Evolutionary conservation across 192 early-diverging fungal species (phyloP).

Genomic region (Phlyctochytrium arcticum): DNA sequence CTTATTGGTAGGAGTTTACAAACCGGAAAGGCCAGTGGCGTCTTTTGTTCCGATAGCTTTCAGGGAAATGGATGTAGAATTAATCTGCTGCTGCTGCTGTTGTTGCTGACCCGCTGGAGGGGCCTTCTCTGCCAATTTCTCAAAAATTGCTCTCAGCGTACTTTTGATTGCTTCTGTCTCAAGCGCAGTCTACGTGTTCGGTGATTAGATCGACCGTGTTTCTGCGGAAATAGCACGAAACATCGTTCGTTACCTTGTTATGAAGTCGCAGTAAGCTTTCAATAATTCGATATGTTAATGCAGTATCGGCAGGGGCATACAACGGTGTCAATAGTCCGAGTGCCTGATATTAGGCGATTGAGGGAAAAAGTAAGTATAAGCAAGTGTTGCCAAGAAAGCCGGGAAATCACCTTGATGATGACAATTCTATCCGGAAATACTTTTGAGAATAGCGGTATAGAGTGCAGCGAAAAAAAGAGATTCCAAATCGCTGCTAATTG

Average conservation of each 20-base stretch:
- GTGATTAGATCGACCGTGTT: background rate
- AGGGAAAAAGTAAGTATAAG: background rate
- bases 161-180: conserved; percentile 47
- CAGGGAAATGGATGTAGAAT: too few relatives aligned
- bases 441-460: conserved; percentile 39
- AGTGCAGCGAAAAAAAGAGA: conserved; percentile 48
- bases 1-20: too few relatives aligned
- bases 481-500: conserved; percentile 57
- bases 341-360: conserved; percentile 25
- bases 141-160: conserved; percentile 42
- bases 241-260: conserved; percentile 33
- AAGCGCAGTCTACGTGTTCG: conserved; percentile 28
- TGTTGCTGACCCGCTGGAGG: too few relatives aligned
- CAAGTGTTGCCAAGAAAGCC: background rate
- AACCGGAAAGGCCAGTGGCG: too few relatives aligned
- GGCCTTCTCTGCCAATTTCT: conserved; percentile 29
- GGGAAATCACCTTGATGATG: conserved; percentile 38
- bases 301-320: conserved; percentile 38
- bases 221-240: background rate
- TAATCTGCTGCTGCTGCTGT: conserved; percentile 5
- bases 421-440: conserved; percentile 54
- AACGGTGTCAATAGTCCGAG: conserved; percentile 44
- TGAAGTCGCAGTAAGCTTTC: conserved; percentile 37
- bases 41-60: too few relatives aligned
- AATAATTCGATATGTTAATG: conserved; percentile 37